Evolutionary conservation across 1,284 basidiomycete species (phyloP), one percentile per base, ranked within the genome.

Genomic region (Somion occarium): DNA sequence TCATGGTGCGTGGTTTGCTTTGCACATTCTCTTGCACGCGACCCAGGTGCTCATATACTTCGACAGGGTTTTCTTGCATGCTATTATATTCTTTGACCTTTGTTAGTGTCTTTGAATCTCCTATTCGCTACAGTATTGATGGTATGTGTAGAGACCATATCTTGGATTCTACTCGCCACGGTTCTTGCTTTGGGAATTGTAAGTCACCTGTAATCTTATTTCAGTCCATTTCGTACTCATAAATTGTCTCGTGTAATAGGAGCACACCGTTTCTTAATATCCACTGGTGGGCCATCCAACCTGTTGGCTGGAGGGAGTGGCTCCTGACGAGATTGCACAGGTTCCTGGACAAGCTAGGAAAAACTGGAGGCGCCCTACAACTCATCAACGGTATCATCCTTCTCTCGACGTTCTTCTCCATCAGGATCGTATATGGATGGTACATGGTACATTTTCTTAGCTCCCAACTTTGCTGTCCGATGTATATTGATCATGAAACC

Each of bases 261-360:
- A 86, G 83, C 73, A 91, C 88, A 0, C 75, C 88, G 50, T 89
- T 91, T 67, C 70, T 91, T 53, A 85, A 91, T 61, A 78, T 84
- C 53, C 86, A 90, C 56, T 88, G 86, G 86, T 86, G 53, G 54
- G 61, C 48, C 27, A 39, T 24, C 20, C 18, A 26, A 27, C 37
- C 9, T 20, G 18, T 38, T 37, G 24, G 34, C 42, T 53, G 23
- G 3, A 25, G n/a, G n/a, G 22, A 13, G 12, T 45, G 7, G 15
- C 25, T 13, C 22, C n/a, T 48, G 7, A 9, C 23, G 46, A 34
- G 5, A 9, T 3, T 13, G 9, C 44, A 38, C 26, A 53, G 86
- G 80, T 84, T 84, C 67, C 64, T 91, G 54, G 87, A 91, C 65
- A 90, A 90, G 66, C 82, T 76, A 20, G 76, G 78, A 27, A 76